Percentiles rank a stretch among this genome's conserved stretches.
These are phyloP conservation scores for Boletus patriciae DNA, from an alignment of 768 basidiomycete genomes.

Conservation along the genomic window DNA sequence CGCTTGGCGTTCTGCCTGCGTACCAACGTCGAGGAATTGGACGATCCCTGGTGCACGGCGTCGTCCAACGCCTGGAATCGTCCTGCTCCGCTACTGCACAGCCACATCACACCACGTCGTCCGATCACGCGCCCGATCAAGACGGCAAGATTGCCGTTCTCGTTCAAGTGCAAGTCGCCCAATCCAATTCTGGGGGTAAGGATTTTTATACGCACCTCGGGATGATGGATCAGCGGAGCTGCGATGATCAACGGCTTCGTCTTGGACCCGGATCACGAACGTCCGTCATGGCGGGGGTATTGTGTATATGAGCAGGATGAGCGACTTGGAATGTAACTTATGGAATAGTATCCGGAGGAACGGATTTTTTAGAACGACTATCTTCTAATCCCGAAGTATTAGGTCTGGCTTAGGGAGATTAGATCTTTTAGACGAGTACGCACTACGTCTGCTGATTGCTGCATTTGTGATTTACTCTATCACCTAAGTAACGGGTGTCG, in stretches of 20 bases:
- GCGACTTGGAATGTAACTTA: neutral
- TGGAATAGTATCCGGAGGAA: neutral
- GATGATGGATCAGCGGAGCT: constrained; percentile 25
- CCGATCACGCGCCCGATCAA: neutral
- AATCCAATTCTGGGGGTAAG: constrained; percentile 25
- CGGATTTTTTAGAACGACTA: no score
- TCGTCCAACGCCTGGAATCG: constrained; percentile 27
- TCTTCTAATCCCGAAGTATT: no score
- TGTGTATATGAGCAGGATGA: constrained; percentile 17
- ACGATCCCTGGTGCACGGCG: constrained; percentile 28
- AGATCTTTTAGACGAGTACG: no score
- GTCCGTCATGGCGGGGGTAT: constrained; percentile 28
- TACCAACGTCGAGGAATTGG: constrained; percentile 33
- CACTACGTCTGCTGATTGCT: no score
- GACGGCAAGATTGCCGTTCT: constrained; percentile 20
- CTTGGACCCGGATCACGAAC: constrained; percentile 22
- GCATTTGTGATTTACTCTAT: no score
- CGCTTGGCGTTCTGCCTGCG: constrained; percentile 29
- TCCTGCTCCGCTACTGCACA: neutral
- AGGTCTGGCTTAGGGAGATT: no score
- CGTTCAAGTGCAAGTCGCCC: constrained; percentile 30
- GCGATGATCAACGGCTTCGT: constrained; percentile 6
- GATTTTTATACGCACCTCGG: constrained; percentile 31
- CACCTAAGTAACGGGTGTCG: no score
- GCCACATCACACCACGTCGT: neutral